phyloP scores from a whole-genome alignment of 768 basidiomycete species.

The Kwoniella newhampshirensis region DNA sequence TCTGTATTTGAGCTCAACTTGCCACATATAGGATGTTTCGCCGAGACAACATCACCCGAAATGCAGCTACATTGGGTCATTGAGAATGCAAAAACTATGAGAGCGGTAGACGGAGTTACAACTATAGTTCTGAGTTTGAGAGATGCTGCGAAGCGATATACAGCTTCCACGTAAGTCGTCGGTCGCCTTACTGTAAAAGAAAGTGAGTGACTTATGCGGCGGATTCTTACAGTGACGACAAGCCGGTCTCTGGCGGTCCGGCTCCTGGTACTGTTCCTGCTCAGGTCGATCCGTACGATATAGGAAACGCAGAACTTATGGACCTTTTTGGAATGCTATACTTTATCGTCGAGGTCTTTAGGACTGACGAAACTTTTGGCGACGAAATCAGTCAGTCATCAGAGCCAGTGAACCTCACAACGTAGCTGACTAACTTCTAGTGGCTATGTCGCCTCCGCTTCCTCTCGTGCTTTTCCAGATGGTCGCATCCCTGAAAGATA shows the following conservation, averaged over 20 bases:
- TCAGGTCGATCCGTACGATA: slow-evolving; percentile 37
- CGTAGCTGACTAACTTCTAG: slow-evolving; percentile 55
- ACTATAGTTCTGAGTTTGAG: slow-evolving; percentile 84
- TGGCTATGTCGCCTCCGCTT: slow-evolving; percentile 91
- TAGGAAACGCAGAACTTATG: slow-evolving; percentile 37
- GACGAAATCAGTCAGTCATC: slow-evolving; percentile 83
- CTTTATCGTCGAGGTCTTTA: slow-evolving; percentile 88
- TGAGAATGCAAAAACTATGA: slow-evolving; percentile 84
- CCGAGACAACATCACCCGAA: slow-evolving; percentile 85
- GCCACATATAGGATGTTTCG: slow-evolving; percentile 72
- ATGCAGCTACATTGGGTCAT: slow-evolving; percentile 95
- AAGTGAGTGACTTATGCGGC: too few species aligned
- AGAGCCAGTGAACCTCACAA: not conserved
- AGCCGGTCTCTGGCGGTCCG: not conserved
- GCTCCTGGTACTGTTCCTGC: slow-evolving; percentile 22
- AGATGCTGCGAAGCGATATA: slow-evolving; percentile 79
- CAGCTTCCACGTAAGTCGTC: slow-evolving; percentile 56
- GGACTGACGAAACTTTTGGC: slow-evolving; percentile 89
- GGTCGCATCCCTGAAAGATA: slow-evolving; percentile 85
- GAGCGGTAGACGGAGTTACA: slow-evolving; percentile 76
- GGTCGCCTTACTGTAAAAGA: not conserved
- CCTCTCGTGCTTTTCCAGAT: slow-evolving; percentile 89
- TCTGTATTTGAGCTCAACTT: slow-evolving; percentile 3
- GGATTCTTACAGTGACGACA: slow-evolving; percentile 14
- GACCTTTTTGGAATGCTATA: slow-evolving; percentile 79